Base-by-base conservation (phyloP, 202 grass and related monocot species). In the Tripidium arundinaceum region DNA sequence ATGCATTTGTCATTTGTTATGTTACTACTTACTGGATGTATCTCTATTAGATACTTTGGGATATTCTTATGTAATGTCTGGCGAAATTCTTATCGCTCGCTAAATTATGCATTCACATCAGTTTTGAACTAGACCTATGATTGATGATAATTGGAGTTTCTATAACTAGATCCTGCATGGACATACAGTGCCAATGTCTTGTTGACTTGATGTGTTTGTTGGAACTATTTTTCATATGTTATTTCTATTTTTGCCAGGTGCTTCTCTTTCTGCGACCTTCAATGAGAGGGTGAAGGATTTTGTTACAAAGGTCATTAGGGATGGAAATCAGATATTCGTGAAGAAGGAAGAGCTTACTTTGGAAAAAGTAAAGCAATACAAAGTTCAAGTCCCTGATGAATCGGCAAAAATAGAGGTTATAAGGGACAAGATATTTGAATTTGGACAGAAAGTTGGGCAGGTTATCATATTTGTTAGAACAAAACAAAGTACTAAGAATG, bases 251-350 rank as follows among this genome's bases (percentile, higher is more conserved):
- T 47, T 83, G 10, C 42, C 79, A 98, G 96, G 96, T 93, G 54
- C 90, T 98, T 88, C 88, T 98, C 24, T 98, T 98, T 98, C 96
- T 82, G 96, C 96, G 7, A 95, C 96, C 33, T 98, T 98, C 60
- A 89, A 95, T 70, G 96, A 98, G 66, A 85, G 74, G 58, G 96
- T 98, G 46, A 98, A 98, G 86, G 84, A 87, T 70, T 98, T 98
- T 93, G 96, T 98, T 77, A 91, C 92, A 75, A 89, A 19, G 62
- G 92, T 93, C 13, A 86, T 95, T 54, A 91, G 72, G 70, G 79
- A 90, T 69, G 92, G 90, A 70, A 98, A 98, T 74, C 92, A 98
- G 78, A 98, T 98, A 84, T 98, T 93, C 64, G 95, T 98, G 73
- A 95, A 89, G 81, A 98, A 89, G 84, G 95, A 98, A 87, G 92